Conservation (phyloP, 805 yeast species). For the Cyberlindnera samutprakarnensis region DNA sequence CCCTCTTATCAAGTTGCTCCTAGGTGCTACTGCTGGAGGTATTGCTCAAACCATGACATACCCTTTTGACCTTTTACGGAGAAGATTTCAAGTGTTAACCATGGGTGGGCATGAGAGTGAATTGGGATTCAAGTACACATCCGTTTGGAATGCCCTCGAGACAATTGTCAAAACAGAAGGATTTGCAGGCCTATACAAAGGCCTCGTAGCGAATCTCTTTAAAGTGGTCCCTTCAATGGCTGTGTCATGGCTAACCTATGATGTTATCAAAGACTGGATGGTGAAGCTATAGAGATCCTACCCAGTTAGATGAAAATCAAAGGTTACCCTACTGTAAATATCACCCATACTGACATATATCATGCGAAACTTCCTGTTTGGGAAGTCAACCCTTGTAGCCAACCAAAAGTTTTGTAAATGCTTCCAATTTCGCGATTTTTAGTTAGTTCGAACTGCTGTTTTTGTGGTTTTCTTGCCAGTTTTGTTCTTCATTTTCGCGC, state of each 20-base stretch:
- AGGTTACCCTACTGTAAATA: too few species aligned
- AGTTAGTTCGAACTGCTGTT: too few species aligned
- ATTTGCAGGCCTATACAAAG: conserved; percentile 59
- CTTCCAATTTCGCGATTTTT: too few species aligned
- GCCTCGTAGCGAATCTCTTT: conserved; percentile 72
- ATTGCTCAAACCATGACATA: conserved; percentile 85
- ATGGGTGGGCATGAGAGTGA: conserved; percentile 52
- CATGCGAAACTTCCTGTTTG: conserved; percentile 3
- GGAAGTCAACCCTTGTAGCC: conserved; percentile 12
- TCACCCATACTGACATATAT: too few species aligned
- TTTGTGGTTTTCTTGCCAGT: too few species aligned
- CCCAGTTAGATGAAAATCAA: too few species aligned
- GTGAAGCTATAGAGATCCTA: too few species aligned
- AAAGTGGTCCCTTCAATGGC: conserved; percentile 96
- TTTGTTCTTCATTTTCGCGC: too few species aligned
- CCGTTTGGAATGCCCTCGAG: conserved; percentile 65
- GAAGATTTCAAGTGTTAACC: conserved; percentile 85
- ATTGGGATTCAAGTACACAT: conserved; percentile 75
- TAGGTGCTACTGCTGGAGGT: conserved; percentile 87
- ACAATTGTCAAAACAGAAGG: conserved; percentile 74
- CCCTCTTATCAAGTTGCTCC: conserved; percentile 50
- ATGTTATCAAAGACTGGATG: conserved; percentile 48
- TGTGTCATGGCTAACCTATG: conserved; percentile 85
- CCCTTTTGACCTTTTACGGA: conserved; percentile 83
- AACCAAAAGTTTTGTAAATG: conserved; percentile 10